Base-by-base conservation (phyloP, 371 early-diverging fungal genomes). In the Neoconidiobolus thromboides region DNA sequence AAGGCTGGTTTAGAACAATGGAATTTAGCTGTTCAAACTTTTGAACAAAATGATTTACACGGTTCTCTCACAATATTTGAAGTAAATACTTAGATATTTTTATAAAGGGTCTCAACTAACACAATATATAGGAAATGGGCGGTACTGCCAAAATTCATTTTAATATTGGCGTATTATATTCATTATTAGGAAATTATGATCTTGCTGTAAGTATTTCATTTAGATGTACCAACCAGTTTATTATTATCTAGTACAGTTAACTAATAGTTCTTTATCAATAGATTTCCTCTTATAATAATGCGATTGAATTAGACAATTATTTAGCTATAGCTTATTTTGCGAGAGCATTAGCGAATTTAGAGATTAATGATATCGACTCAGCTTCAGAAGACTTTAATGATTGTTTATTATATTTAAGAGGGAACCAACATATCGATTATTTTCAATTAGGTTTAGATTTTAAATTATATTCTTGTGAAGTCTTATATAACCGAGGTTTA, bases 91-190 rank as follows among this genome's bases (percentile, higher is more conserved):
- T 50, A 14, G 38, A 7, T 43, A 58, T 59, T 36, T 48, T 59
- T 40, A 9, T 43, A 3, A 55, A 42, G 14, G 14, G 48, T 46
- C 12, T 46, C 6, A 26, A 26, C 26, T 26, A 26, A 26, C 26
- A 26, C 26, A 26, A 26, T 26, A 6, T 52, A 40, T 74, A 90
- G 89, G 71, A 75, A 41, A 89, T 93, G 60, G 92, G 91, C 38
- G 91, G 91, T 66, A 81, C 81, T 38, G 83, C 94, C 46, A 93
- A 91, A 71, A 89, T 94, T 61, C 87, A 91, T 72, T 95, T 91
- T 70, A 95, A 95, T 68, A 87, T 94, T 68, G 95, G 89, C 4
- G 75, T 89, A 59, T 80, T 87, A 50, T 80, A 81, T 56, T 76
- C 85, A 9, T 78, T 82, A 26, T 65, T 85, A 50, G 81, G 81